These are phyloP conservation scores for Curvularia sp. DNA, from an alignment of 2,329 filamentous ascomycete species.

Conservation along the genomic window DNA sequence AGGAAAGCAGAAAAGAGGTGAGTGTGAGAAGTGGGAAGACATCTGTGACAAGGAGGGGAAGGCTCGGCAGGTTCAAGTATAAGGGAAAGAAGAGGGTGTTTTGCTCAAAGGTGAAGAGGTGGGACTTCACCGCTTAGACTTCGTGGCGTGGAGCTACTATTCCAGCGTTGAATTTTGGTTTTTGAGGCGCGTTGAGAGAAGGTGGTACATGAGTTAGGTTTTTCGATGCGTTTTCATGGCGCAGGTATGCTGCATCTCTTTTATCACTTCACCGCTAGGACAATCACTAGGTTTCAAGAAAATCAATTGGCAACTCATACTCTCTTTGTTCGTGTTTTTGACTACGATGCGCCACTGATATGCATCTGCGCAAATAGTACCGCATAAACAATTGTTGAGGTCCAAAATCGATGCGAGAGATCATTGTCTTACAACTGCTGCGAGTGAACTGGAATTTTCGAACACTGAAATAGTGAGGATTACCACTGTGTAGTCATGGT, in stretches of 20 bases:
- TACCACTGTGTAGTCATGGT: neutral
- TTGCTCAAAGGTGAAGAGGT: neutral
- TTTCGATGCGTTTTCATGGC: too few species aligned
- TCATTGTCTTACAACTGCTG: too few species aligned
- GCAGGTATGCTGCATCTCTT: too few species aligned
- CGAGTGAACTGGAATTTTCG: too few species aligned
- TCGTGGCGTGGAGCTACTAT: neutral
- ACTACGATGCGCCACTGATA: neutral
- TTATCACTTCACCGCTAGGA: too few species aligned
- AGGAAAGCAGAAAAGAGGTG: constrained; percentile 79
- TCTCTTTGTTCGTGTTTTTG: neutral
- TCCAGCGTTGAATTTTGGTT: neutral
- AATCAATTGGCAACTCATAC: neutral
- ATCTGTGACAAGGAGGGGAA: constrained; percentile 49
- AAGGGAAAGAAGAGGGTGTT: neutral
- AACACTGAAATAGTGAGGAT: neutral
- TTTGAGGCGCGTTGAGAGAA: neutral
- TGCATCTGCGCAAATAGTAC: neutral
- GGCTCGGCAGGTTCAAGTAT: neutral
- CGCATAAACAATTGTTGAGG: too few species aligned
- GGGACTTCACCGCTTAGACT: neutral
- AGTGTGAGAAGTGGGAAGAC: too few species aligned
- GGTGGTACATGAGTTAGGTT: neutral
- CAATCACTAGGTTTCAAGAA: neutral
- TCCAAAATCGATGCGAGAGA: too few species aligned